Percentiles rank a stretch among this genome's conserved stretches.
Evolutionary conservation across 257 asterid genomes (phyloP).

Genomic region (Fraxinus anomala): DNA sequence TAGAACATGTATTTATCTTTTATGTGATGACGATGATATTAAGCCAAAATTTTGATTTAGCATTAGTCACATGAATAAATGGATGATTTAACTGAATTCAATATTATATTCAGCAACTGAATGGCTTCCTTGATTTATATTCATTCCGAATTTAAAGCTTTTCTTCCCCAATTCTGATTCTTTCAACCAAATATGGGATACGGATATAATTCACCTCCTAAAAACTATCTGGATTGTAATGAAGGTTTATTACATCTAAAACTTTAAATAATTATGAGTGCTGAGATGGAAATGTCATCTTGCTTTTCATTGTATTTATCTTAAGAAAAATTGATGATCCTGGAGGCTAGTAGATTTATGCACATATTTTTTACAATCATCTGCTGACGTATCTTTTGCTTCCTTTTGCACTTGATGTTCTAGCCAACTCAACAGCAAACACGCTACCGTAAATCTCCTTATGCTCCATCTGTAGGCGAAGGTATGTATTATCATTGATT

Average conservation of each 20-base stretch:
- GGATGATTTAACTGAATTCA: not conserved
- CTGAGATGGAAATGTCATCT: not conserved
- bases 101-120: not conserved
- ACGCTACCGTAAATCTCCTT: slow-evolving; percentile 87
- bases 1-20: not conserved
- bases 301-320: no score
- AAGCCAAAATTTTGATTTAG: not conserved
- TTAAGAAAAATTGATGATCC: no score
- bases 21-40: not conserved
- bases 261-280: not conserved
- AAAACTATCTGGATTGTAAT: not conserved
- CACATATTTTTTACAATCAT: slow-evolving; percentile 11
- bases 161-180: not conserved
- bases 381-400: slow-evolving; percentile 18
- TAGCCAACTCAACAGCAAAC: slow-evolving; percentile 97
- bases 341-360: no score
- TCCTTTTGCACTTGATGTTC: slow-evolving; percentile 33
- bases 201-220: not conserved
- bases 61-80: not conserved
- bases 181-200: not conserved
- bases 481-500: slow-evolving; percentile 42
- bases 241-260: not conserved
- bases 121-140: not conserved
- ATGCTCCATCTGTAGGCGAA: slow-evolving; percentile 89
- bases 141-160: not conserved